Percentiles rank a stretch among this genome's conserved stretches.
Conservation (phyloP, 2,329 filamentous ascomycete species). For the Akanthomyces lecanii region DNA sequence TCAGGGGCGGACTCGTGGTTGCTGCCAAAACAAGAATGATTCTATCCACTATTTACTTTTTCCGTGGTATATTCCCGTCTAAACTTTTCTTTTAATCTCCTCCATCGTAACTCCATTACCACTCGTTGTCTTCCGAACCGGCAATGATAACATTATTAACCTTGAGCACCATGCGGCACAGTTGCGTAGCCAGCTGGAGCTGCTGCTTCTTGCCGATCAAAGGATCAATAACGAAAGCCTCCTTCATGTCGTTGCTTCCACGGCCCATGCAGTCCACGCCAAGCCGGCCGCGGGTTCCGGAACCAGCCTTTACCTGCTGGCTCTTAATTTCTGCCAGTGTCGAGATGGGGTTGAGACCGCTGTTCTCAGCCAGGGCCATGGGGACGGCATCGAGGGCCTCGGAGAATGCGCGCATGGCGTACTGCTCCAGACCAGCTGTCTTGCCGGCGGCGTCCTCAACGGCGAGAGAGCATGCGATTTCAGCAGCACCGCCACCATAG, state of each 20-base stretch:
- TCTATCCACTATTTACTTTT: slow-evolving; percentile 17
- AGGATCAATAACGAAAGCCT: slow-evolving; percentile 96
- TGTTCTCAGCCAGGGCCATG: slow-evolving; percentile 97
- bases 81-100: neutral
- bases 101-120: slow-evolving; percentile 20
- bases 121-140: slow-evolving; percentile 82
- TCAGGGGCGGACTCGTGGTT: neutral
- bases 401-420: slow-evolving; percentile 96
- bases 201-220: slow-evolving; percentile 98
- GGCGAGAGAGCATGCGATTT: slow-evolving; percentile 94
- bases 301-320: slow-evolving; percentile 77
- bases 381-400: slow-evolving; percentile 91
- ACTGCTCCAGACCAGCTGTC: slow-evolving; percentile 96
- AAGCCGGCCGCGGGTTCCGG: slow-evolving; percentile 53
- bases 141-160: slow-evolving; percentile 95
- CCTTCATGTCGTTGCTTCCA: slow-evolving; percentile 94
- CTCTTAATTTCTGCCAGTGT: slow-evolving; percentile 94
- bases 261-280: slow-evolving; percentile 98
- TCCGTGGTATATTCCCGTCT: slow-evolving; percentile 18
- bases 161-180: slow-evolving; percentile 98
- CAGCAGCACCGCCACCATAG: slow-evolving; percentile 92
- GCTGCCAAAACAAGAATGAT: slow-evolving; percentile 7
- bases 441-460: slow-evolving; percentile 93
- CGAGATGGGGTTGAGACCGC: slow-evolving; percentile 90
- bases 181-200: slow-evolving; percentile 89